Conservation (phyloP, 2,329 filamentous ascomycete species). For the Hymenoscyphus albidus region DNA sequence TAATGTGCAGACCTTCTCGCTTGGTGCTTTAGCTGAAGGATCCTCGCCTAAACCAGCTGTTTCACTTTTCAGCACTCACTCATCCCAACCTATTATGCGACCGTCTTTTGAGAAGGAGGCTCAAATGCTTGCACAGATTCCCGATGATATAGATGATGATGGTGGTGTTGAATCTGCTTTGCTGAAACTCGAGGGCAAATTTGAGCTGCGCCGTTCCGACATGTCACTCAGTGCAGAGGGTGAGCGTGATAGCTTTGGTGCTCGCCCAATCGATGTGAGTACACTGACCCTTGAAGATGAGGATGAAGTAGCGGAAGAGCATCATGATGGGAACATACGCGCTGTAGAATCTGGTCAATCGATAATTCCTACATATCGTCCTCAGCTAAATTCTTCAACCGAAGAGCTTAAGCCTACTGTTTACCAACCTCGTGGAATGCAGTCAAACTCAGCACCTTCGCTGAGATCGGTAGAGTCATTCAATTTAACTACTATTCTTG, state of each 20-base stretch:
- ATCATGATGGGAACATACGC: constrained; percentile 41
- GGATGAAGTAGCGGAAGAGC: constrained; percentile 38
- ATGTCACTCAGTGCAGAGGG: constrained; percentile 18
- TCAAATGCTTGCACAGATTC: constrained; percentile 79
- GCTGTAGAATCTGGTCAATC: constrained; percentile 43
- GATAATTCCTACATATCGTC: constrained; percentile 34
- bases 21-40: constrained; percentile 55
- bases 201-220: constrained; percentile 49
- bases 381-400: constrained; percentile 14
- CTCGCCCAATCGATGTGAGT: constrained; percentile 23
- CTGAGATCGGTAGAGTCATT: constrained; percentile 70
- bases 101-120: constrained; percentile 87
- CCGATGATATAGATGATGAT: constrained; percentile 74
- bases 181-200: constrained; percentile 86
- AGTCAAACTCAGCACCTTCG: constrained; percentile 43
- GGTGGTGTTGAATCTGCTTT: constrained; percentile 91
- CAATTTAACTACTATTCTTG: constrained; percentile 71
- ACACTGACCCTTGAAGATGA: constrained; percentile 23
- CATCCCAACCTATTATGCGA: constrained; percentile 59
- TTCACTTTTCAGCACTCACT: constrained; percentile 59
- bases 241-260: constrained; percentile 30
- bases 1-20: constrained; percentile 49
- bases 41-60: constrained; percentile 41
- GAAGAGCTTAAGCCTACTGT: constrained; percentile 30
- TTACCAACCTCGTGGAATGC: constrained; percentile 29